Conservation (phyloP, 2,329 filamentous ascomycete species). For the Onygenales sp. region DNA sequence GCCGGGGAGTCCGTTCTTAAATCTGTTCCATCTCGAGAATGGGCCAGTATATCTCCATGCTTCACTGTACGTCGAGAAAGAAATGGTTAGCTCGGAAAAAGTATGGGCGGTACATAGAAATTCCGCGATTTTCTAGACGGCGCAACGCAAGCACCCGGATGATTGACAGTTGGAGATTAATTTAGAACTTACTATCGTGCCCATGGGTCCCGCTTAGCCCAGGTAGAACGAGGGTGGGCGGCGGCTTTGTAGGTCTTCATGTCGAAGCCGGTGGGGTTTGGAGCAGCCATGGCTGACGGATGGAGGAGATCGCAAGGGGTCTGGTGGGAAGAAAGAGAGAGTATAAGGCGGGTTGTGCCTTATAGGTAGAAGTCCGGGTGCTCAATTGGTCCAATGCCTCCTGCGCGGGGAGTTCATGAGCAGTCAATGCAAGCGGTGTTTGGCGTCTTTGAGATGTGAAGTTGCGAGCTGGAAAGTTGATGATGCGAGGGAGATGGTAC, state of each 20-base stretch:
- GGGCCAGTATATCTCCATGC: slow-evolving; percentile 87
- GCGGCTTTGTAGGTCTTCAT: slow-evolving; percentile 68
- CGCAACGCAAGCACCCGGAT: not conserved
- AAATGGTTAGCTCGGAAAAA: not conserved
- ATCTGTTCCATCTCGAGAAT: slow-evolving; percentile 82
- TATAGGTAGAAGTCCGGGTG: not conserved
- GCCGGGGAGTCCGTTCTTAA: slow-evolving; percentile 78
- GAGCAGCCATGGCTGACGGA: slow-evolving; percentile 39
- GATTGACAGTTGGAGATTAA: not conserved
- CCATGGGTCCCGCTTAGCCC: slow-evolving; percentile 51
- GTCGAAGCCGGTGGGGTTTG: slow-evolving; percentile 82
- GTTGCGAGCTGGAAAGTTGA: not conserved
- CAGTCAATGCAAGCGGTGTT: slow-evolving; percentile 11
- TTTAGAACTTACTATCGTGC: slow-evolving; percentile 44
- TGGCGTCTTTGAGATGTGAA: not conserved
- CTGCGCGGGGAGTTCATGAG: slow-evolving; percentile 1
- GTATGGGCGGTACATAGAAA: too few relatives aligned
- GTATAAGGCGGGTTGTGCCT: not conserved
- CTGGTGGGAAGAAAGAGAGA: not conserved
- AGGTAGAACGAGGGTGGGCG: slow-evolving; percentile 47
- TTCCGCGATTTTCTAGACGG: too few relatives aligned
- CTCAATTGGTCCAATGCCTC: slow-evolving; percentile 1
- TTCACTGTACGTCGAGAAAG: slow-evolving; percentile 52
- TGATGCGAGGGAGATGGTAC: not conserved
- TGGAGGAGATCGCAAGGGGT: not conserved